Evolutionary conservation across 768 basidiomycete species (phyloP).

Genomic region (Phlegmacium glaucopus): DNA sequence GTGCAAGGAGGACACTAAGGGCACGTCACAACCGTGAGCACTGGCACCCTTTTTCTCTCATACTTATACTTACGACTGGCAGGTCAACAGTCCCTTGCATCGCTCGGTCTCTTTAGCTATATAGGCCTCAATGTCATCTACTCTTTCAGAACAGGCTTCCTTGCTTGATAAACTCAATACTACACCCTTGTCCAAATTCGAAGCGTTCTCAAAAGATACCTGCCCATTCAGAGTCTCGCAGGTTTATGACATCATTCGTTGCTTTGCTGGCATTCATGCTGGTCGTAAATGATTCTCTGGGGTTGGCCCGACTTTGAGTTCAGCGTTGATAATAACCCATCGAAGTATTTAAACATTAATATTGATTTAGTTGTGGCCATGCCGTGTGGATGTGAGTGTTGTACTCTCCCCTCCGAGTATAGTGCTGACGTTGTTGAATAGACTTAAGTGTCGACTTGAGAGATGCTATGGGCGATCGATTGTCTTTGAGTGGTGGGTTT

Average conservation of each 20-base stretch:
- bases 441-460: slow-evolving; percentile 86
- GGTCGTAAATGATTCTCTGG: slow-evolving; percentile 88
- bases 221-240: slow-evolving; percentile 71
- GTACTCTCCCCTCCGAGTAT: not conserved
- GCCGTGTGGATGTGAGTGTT: slow-evolving; percentile 82
- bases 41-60: too few relatives aligned
- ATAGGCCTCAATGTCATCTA: not conserved
- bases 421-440: slow-evolving; percentile 28
- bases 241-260: slow-evolving; percentile 75
- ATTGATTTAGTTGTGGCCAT: slow-evolving; percentile 92
- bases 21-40: too few relatives aligned
- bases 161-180: slow-evolving; percentile 64
- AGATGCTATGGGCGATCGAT: slow-evolving; percentile 92
- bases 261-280: slow-evolving; percentile 64
- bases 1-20: too few relatives aligned
- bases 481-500: slow-evolving; percentile 77
- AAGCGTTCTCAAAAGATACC: slow-evolving; percentile 88
- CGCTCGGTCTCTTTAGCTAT: too few relatives aligned
- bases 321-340: slow-evolving; percentile 67
- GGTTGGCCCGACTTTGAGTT: slow-evolving; percentile 93
- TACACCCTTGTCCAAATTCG: slow-evolving; percentile 69
- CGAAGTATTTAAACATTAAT: slow-evolving; percentile 76
- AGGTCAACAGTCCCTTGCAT: too few relatives aligned
- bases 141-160: slow-evolving; percentile 18
- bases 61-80: too few relatives aligned